A percentile compares a stretch with the other conserved stretches of the same genome.
These are phyloP conservation scores for Xylariomycetidae sp. DNA, from an alignment of 2,329 filamentous ascomycete species.

Conservation along the genomic window DNA sequence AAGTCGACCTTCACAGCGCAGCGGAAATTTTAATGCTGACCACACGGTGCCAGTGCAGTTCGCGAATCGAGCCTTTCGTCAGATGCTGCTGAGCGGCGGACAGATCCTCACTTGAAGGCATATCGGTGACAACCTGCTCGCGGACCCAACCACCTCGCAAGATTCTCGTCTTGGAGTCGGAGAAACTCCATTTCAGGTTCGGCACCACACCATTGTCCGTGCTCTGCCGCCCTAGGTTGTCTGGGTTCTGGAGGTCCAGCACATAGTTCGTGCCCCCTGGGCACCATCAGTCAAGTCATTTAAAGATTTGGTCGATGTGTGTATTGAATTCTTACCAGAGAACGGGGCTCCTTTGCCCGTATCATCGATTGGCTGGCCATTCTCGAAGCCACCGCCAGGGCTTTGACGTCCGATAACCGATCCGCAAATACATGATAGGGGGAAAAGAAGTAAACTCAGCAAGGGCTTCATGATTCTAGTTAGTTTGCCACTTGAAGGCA, in stretches of 20 bases:
- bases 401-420: constrained; percentile 20
- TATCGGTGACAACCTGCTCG: constrained; percentile 62
- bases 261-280: constrained; percentile 59
- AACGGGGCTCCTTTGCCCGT: constrained; percentile 56
- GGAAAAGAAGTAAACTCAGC: no score
- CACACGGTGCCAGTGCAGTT: constrained; percentile 65
- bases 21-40: no score
- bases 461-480: no score
- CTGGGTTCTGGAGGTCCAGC: constrained; percentile 59
- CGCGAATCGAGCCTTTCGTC: constrained; percentile 59
- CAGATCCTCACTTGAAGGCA: constrained; percentile 62
- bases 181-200: constrained; percentile 68
- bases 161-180: constrained; percentile 59
- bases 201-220: constrained; percentile 61
- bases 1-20: no score
- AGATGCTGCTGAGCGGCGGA: constrained; percentile 65
- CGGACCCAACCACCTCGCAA: constrained; percentile 62
- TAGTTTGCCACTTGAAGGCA: no score
- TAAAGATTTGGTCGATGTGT: no score
- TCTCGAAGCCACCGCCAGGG: constrained; percentile 32
- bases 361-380: constrained; percentile 53
- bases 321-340: constrained; percentile 39
- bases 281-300: constrained; percentile 2
- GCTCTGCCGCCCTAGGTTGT: constrained; percentile 55
- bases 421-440: no score